Evolutionary conservation across 2,329 filamentous ascomycete species (phyloP).

Genomic region (Clonostachys solani): DNA sequence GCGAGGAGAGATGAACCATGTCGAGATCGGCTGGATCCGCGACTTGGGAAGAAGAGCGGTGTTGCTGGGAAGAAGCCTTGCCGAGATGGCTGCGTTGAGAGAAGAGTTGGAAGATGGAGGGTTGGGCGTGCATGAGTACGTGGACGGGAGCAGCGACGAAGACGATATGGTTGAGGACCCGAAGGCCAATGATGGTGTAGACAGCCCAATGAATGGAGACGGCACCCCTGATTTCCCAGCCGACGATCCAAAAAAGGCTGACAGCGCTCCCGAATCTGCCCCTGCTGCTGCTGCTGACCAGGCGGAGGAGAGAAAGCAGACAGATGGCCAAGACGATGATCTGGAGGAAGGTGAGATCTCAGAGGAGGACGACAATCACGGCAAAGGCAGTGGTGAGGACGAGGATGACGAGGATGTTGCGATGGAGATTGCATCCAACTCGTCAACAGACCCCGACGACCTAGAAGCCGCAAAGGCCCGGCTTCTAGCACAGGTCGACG

Average conservation of each 20-base stretch:
- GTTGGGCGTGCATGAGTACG: slow-evolving; percentile 36
- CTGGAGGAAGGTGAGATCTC: slow-evolving; percentile 3
- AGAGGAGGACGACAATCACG: slow-evolving; percentile 5
- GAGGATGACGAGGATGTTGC: slow-evolving; percentile 24
- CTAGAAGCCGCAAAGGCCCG: slow-evolving; percentile 43
- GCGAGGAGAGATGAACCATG: slow-evolving; percentile 68
- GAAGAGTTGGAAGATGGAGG: slow-evolving; percentile 34
- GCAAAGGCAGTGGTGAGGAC: slow-evolving; percentile 17
- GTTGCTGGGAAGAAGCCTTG: slow-evolving; percentile 49
- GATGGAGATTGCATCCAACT: slow-evolving; percentile 35
- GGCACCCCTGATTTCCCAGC: background rate
- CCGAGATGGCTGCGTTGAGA: slow-evolving; percentile 44
- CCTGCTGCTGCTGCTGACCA: background rate
- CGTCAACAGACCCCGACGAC: slow-evolving; percentile 20
- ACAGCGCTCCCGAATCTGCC: too few species aligned
- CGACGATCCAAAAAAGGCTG: background rate
- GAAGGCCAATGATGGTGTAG: slow-evolving; percentile 18
- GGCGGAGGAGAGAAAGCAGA: background rate
- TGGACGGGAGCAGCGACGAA: slow-evolving; percentile 38
- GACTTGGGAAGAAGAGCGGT: slow-evolving; percentile 77
- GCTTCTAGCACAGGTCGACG: slow-evolving; percentile 40
- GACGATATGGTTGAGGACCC: slow-evolving; percentile 26
- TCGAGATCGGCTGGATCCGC: slow-evolving; percentile 71
- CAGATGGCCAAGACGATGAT: background rate
- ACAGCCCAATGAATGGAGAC: slow-evolving; percentile 2